Evolutionary conservation across 108 stramenopile species (phyloP).

Genomic region (Chaetoceros muelleri): DNA sequence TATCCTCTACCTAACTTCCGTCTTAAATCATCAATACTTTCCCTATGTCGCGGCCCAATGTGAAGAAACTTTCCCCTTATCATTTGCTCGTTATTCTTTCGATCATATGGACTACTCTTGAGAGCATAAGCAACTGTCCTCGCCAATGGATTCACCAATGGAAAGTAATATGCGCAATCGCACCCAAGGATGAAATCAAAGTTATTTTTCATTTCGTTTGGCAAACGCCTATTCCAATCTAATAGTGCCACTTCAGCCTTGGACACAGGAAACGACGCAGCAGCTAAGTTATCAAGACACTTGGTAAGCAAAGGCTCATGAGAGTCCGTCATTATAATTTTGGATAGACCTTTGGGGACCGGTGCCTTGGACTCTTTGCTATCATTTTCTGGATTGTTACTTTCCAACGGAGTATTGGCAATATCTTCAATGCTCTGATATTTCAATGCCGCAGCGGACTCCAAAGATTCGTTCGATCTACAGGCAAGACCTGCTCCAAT

Average conservation of each 20-base stretch:
- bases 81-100: not conserved
- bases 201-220: not conserved
- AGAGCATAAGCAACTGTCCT: not conserved
- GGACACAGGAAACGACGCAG: not conserved
- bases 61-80: not conserved
- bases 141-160: not conserved
- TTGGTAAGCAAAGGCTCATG: not conserved
- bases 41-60: not conserved
- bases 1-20: not conserved
- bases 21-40: not conserved
- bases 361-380: not conserved
- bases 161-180: not conserved
- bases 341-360: not conserved
- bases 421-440: not conserved
- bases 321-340: not conserved
- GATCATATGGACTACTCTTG: not conserved
- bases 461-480: not conserved
- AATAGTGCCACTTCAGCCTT: not conserved
- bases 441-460: not conserved
- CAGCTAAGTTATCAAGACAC: not conserved
- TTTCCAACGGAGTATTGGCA: not conserved
- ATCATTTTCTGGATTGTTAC: not conserved
- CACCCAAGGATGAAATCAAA: not conserved
- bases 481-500: not conserved
- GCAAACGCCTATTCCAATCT: not conserved